Evolutionary conservation across 2,329 filamentous ascomycete species (phyloP).

Genomic region (Akanthomyces muscarius): DNA sequence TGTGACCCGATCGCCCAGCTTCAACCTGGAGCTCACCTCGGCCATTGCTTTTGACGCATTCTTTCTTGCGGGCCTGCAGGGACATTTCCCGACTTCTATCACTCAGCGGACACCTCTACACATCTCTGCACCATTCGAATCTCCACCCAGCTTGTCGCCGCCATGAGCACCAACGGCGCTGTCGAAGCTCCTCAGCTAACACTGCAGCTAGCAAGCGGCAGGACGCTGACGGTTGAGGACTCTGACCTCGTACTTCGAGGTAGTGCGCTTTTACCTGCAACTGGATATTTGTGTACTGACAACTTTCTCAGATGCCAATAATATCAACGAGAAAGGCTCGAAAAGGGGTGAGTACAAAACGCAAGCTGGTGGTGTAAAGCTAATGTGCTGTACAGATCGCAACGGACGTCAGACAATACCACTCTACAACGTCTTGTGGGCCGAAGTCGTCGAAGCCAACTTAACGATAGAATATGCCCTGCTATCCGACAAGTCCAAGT

Average conservation of each 20-base stretch:
- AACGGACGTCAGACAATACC: conserved; percentile 49
- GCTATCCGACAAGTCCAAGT: conserved; percentile 52
- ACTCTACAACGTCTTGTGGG: conserved; percentile 83
- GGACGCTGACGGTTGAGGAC: conserved; percentile 1
- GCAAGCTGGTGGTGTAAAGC: not conserved
- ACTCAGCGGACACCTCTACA: not conserved
- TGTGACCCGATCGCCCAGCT: conserved; percentile 1
- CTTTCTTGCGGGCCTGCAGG: not conserved
- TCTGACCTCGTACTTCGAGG: conserved; percentile 10
- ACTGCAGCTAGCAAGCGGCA: conserved; percentile 7
- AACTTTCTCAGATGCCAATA: not conserved
- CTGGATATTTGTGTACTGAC: not conserved
- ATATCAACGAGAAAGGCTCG: not conserved
- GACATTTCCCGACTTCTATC: not conserved
- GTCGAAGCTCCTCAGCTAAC: not conserved
- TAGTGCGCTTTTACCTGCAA: not conserved
- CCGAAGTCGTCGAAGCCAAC: conserved; percentile 56
- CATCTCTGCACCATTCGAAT: not conserved
- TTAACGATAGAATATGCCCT: conserved; percentile 72
- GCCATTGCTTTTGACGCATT: not conserved
- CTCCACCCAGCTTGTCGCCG: not conserved
- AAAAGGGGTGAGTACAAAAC: not conserved
- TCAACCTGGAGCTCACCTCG: not conserved
- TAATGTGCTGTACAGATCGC: conserved; percentile 22
- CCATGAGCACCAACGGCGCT: conserved; percentile 10